These are phyloP conservation scores for Kokia cookei DNA, from an alignment of 441 rosid genomes.

Conservation along the genomic window DNA sequence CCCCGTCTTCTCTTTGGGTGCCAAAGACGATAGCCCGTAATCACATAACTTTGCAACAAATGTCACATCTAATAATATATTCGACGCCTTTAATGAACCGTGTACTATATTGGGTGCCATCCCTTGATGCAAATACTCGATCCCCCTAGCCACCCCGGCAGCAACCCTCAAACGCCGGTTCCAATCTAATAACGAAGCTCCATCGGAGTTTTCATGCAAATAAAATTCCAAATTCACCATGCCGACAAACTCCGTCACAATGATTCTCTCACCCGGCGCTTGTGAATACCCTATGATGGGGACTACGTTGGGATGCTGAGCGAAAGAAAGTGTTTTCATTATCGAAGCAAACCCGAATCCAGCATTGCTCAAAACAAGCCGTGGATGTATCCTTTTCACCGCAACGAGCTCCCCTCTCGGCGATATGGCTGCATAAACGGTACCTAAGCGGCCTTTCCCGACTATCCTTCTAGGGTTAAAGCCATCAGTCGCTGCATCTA, in stretches of 20 bases:
- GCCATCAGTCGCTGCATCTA: conserved; percentile 68
- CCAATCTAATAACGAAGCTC: conserved; percentile 56
- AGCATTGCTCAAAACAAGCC: conserved; percentile 61
- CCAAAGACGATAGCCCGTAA: conserved; percentile 62
- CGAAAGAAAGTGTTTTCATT: conserved; percentile 55
- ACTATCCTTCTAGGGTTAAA: conserved; percentile 51
- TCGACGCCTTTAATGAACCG: conserved; percentile 62
- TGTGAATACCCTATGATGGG: conserved; percentile 61
- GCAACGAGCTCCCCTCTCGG: conserved; percentile 42
- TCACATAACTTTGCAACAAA: conserved; percentile 50
- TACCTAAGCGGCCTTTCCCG: conserved; percentile 62
- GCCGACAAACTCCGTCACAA: conserved; percentile 49
- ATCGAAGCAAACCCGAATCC: conserved; percentile 58
- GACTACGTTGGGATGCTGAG: conserved; percentile 61
- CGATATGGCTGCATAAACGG: conserved; percentile 53
- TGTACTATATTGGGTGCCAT: conserved; percentile 49
- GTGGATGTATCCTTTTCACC: conserved; percentile 68
- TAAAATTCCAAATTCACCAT: conserved; percentile 42
- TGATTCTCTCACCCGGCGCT: conserved; percentile 80
- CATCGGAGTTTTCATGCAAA: conserved; percentile 42
- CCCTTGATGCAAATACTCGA: conserved; percentile 55
- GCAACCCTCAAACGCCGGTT: conserved; percentile 49
- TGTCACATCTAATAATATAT: conserved; percentile 43
- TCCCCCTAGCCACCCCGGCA: conserved; percentile 62
- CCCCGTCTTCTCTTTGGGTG: conserved; percentile 45